These are phyloP conservation scores for Flaveria robusta DNA, from an alignment of 129 eudicot species.

Conservation along the genomic window DNA sequence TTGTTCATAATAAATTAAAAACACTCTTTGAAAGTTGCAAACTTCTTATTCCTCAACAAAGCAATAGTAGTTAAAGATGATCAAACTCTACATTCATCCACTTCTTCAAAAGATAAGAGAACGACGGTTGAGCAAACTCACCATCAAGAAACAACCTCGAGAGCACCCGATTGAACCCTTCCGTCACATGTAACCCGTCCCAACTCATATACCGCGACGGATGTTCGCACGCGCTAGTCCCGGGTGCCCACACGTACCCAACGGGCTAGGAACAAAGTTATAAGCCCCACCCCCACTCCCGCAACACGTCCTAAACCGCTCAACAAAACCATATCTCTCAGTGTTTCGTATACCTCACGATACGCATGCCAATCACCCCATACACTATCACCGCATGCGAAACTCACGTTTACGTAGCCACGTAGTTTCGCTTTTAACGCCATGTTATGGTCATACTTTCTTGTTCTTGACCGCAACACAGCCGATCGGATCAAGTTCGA, in stretches of 20 bases:
- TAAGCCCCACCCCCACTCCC: constrained; percentile 17
- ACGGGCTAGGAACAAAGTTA: neutral
- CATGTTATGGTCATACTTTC: constrained; percentile 36
- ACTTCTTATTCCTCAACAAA: too few relatives aligned
- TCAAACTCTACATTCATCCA: neutral
- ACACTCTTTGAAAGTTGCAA: too few relatives aligned
- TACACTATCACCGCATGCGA: constrained; percentile 31
- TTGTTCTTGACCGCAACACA: constrained; percentile 32
- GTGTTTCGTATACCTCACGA: constrained; percentile 26
- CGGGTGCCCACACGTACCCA: constrained; percentile 32
- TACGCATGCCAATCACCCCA: constrained; percentile 36
- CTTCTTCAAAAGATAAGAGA: constrained; percentile 34
- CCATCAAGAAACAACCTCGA: constrained; percentile 31
- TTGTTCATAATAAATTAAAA: too few relatives aligned
- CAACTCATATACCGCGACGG: constrained; percentile 37
- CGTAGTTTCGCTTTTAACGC: constrained; percentile 21
- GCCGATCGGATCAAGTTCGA: constrained; percentile 31
- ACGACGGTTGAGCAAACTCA: constrained; percentile 30
- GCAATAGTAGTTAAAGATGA: too few relatives aligned
- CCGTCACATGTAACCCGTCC: constrained; percentile 48
- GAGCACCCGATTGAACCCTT: constrained; percentile 28
- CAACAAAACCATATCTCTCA: constrained; percentile 34
- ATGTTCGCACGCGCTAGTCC: constrained; percentile 29
- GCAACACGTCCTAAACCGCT: constrained; percentile 38
- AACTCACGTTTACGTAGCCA: neutral